Evolutionary conservation across 257 asterid genomes (phyloP).

Genomic region (Fraxinus cuspidata): DNA sequence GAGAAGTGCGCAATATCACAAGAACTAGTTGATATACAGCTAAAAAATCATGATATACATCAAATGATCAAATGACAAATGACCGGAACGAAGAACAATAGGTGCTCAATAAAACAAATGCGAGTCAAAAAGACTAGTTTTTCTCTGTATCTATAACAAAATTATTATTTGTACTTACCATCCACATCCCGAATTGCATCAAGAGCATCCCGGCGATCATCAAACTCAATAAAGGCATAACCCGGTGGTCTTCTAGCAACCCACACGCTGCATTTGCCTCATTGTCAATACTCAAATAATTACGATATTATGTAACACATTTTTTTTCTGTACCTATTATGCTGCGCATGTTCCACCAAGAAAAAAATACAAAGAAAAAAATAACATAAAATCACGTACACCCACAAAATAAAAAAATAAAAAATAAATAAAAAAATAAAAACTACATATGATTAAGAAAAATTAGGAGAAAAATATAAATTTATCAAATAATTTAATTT

Average conservation of each 20-base stretch:
- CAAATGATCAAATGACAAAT: neutral
- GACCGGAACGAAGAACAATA: neutral
- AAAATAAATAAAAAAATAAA: neutral
- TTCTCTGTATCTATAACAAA: neutral
- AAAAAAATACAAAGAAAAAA: neutral
- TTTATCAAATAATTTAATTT: slow-evolving; percentile 4
- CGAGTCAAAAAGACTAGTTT: neutral
- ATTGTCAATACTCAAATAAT: neutral
- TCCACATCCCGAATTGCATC: slow-evolving; percentile 57
- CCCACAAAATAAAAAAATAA: neutral
- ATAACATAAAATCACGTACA: neutral
- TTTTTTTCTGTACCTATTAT: neutral
- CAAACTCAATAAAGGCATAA: slow-evolving; percentile 63
- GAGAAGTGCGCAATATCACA: neutral
- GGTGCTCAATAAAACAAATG: neutral
- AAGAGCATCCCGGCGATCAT: slow-evolving; percentile 56
- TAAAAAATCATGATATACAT: neutral
- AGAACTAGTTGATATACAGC: neutral
- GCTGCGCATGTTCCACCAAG: neutral
- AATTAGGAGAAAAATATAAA: neutral
- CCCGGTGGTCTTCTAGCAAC: slow-evolving; percentile 73
- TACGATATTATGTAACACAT: neutral
- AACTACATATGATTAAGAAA: neutral
- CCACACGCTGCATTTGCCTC: slow-evolving; percentile 49
- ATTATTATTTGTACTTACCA: slow-evolving; percentile 34